These are phyloP conservation scores for Candida glucosophila DNA, from an alignment of 1,139 yeast species.

Conservation along the genomic window DNA sequence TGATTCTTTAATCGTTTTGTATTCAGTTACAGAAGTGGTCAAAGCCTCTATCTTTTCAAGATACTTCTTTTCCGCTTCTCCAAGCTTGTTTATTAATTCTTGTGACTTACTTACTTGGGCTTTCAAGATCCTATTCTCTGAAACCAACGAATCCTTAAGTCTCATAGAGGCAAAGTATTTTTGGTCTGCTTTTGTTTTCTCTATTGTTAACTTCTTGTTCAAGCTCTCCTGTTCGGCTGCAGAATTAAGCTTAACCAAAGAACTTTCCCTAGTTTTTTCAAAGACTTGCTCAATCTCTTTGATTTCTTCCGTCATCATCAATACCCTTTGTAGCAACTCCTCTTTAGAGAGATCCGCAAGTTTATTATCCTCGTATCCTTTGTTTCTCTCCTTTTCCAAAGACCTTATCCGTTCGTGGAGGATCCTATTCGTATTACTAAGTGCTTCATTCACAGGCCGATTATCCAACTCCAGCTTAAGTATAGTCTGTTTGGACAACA, in stretches of 20 bases:
- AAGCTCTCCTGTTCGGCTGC: slow-evolving; percentile 60
- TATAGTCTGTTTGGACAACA: slow-evolving; percentile 57
- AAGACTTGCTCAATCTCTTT: slow-evolving; percentile 83
- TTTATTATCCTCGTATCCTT: slow-evolving; percentile 7
- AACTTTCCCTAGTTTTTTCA: slow-evolving; percentile 43
- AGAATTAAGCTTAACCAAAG: slow-evolving; percentile 48
- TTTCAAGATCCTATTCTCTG: slow-evolving; percentile 64
- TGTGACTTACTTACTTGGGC: slow-evolving; percentile 60
- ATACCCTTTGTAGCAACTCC: slow-evolving; percentile 41
- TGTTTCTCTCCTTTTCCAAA: slow-evolving; percentile 17
- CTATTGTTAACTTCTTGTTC: slow-evolving; percentile 63
- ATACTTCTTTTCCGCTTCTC: slow-evolving; percentile 51
- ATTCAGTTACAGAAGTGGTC: slow-evolving; percentile 26
- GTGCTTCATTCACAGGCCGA: slow-evolving; percentile 25
- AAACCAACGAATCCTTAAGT: slow-evolving; percentile 63
- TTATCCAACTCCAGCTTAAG: slow-evolving; percentile 31
- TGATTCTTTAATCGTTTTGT: slow-evolving; percentile 27
- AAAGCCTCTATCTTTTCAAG: slow-evolving; percentile 41
- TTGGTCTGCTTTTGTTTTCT: slow-evolving; percentile 89
- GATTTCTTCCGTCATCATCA: slow-evolving; percentile 57
- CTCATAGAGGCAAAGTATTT: slow-evolving; percentile 95
- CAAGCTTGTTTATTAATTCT: slow-evolving; percentile 59
- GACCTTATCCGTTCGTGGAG: slow-evolving; percentile 18
- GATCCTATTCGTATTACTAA: slow-evolving; percentile 21
- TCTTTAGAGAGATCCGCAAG: slow-evolving; percentile 15